Evolutionary conservation across 495 filamentous ascomycete genomes (phyloP).

Genomic region (Hypoxylon cercidicola): DNA sequence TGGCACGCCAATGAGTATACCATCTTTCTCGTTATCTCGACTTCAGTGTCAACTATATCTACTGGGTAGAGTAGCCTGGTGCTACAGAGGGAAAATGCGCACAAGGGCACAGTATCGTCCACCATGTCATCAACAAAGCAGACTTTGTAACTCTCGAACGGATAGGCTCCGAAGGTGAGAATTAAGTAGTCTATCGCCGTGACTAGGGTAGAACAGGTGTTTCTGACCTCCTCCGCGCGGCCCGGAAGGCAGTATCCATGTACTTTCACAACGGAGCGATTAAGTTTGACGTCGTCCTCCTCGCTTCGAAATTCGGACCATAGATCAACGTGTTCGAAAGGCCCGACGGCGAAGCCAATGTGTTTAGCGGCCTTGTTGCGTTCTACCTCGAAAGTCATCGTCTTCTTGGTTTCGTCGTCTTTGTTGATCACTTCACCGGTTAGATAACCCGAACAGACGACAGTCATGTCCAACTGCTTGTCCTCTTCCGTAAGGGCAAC

Average conservation of each 20-base stretch:
- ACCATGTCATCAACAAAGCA: conserved; percentile 92
- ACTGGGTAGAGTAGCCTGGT: conserved; percentile 83
- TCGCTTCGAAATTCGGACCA: conserved; percentile 84
- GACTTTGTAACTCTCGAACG: conserved; percentile 86
- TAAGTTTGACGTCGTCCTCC: conserved; percentile 89
- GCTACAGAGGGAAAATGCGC: conserved; percentile 87
- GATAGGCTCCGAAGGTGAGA: conserved; percentile 84
- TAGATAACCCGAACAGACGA: conserved; percentile 89
- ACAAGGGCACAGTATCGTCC: conserved; percentile 76
- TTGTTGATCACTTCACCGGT: conserved; percentile 81
- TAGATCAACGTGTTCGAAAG: conserved; percentile 92
- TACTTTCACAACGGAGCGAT: conserved; percentile 81
- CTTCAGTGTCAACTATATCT: conserved; percentile 82
- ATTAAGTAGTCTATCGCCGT: conserved; percentile 86
- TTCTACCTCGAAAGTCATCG: conserved; percentile 78
- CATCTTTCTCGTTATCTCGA: conserved; percentile 77
- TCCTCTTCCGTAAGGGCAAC: conserved; percentile 74
- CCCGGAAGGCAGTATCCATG: conserved; percentile 92
- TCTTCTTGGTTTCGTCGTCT: conserved; percentile 79
- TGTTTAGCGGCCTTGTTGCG: conserved; percentile 82
- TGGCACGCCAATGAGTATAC: conserved; percentile 89
- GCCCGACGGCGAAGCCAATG: conserved; percentile 90
- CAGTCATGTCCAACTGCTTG: conserved; percentile 83
- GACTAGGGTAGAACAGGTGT: conserved; percentile 72
- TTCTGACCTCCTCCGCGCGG: conserved; percentile 78